Base-by-base conservation (phyloP, 257 asterid genomes). In the Striga asiatica region DNA sequence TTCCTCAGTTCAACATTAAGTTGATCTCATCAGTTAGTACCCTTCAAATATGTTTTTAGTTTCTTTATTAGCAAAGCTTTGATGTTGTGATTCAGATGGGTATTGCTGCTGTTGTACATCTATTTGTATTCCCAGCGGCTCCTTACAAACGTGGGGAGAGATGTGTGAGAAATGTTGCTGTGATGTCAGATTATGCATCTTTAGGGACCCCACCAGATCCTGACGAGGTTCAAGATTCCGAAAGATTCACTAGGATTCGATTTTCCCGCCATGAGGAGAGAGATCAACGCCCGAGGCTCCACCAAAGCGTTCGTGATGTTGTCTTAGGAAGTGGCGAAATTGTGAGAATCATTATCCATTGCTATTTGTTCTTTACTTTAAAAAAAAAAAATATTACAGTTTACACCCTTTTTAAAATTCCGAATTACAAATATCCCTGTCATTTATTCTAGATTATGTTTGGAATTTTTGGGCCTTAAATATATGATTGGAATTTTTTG, bases 121-220 rank as follows among this genome's bases (percentile, higher is more conserved):
- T 91, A 38, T 84, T 81, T 68, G 95, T 81, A 57, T 91, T 91
- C 79, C 96, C 98, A 23, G 96, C 96, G 22, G 73, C 50, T 34
- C 96, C 98, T 61, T 91, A 91, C 71, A 84, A 82, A 68, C 95
- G 81, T 62, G 98, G 98, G 45, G 98, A 91, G 78, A 80, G 98
- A 73, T 84, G 98, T 72, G 94, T 80, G 10, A 82, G 93, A 38
- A 91, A 84, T 71, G 96, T 91, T 28, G 78, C 97, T 48, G 98
- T 91, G 68, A 65, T 91, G 84, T 65, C 94, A 35, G 94, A 91
- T 62, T 91, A 91, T 76, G 98, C 98, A 38, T 78, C 98, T 45
- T 57, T 87, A 63, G 97, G 93, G 58, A 58, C 80, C 37, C 84
- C 94, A n/a, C 88, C 93, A 18, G 98, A 91, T 59, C 96, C 95